Evolutionary conservation across 106 monocot species (phyloP).

Genomic region (Acorus gramineus): DNA sequence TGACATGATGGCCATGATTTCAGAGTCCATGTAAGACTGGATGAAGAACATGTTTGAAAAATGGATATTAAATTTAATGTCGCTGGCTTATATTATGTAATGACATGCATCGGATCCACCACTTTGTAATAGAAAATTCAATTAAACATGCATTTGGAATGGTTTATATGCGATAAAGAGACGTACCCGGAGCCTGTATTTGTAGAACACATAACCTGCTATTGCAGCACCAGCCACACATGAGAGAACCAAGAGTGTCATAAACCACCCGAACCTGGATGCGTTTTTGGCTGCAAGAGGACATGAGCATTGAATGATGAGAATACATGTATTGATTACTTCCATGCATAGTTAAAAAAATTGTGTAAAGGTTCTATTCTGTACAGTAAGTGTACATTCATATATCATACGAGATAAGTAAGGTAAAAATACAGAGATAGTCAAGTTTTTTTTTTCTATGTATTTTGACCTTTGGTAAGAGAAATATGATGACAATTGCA

Average conservation of each 20-base stretch:
- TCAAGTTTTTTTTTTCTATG: too few relatives aligned
- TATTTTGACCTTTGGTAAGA: too few relatives aligned
- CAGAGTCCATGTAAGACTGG: conserved; percentile 82
- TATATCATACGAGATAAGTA: too few relatives aligned
- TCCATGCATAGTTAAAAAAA: background rate
- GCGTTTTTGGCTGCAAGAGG: conserved; percentile 40
- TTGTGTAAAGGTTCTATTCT: background rate
- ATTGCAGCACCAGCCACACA: conserved; percentile 45
- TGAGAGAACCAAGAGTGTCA: conserved; percentile 40
- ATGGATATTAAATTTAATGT: background rate
- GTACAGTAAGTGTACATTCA: too few relatives aligned
- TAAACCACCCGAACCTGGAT: conserved; percentile 47
- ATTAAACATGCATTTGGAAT: background rate
- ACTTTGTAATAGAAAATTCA: background rate
- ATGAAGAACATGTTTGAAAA: background rate
- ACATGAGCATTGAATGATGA: background rate
- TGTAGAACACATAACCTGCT: conserved; percentile 87
- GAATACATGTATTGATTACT: background rate
- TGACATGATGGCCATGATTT: conserved; percentile 77
- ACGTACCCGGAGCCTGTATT: conserved; percentile 89
- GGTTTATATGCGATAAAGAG: background rate
- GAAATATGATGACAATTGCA: too few relatives aligned
- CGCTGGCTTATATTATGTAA: background rate
- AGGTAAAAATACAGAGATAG: too few relatives aligned
- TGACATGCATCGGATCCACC: too few relatives aligned